Conservation (phyloP, 768 basidiomycete species). For the Galerina marginata region DNA sequence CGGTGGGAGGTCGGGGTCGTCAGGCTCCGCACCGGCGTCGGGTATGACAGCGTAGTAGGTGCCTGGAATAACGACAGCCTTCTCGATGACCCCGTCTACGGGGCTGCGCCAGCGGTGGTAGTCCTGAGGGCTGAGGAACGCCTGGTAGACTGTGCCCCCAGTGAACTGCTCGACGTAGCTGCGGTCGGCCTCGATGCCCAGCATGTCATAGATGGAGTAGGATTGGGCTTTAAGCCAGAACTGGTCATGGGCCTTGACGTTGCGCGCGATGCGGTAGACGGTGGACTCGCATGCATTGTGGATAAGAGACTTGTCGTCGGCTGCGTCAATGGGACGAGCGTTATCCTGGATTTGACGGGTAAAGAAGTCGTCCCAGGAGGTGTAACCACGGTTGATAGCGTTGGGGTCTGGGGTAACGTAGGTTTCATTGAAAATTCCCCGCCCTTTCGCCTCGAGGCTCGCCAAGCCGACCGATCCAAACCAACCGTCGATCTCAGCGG, state of each 20-base stretch:
- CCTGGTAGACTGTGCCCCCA: slow-evolving; percentile 60
- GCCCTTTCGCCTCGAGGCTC: not conserved
- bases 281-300: slow-evolving; percentile 59
- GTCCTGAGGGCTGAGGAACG: slow-evolving; percentile 55
- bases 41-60: slow-evolving; percentile 48
- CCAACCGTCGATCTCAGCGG: slow-evolving; percentile 48
- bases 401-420: slow-evolving; percentile 40
- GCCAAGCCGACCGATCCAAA: slow-evolving; percentile 32
- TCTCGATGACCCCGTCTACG: slow-evolving; percentile 47
- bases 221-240: slow-evolving; percentile 70
- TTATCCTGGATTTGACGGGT: slow-evolving; percentile 40
- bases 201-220: slow-evolving; percentile 64
- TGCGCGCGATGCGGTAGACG: slow-evolving; percentile 43
- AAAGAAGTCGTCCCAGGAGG: slow-evolving; percentile 55
- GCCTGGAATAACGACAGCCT: slow-evolving; percentile 50
- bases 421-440: slow-evolving; percentile 37
- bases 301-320: slow-evolving; percentile 38
- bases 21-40: slow-evolving; percentile 8
- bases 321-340: slow-evolving; percentile 43
- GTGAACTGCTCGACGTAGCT: slow-evolving; percentile 40
- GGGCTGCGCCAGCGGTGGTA: slow-evolving; percentile 74
- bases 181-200: slow-evolving; percentile 43
- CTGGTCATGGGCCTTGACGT: slow-evolving; percentile 46
- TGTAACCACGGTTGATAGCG: slow-evolving; percentile 33
- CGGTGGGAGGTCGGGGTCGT: slow-evolving; percentile 7